Evolutionary conservation across 192 early-diverging fungal species (phyloP).

Genomic region (Umbelopsis ramanniana): DNA sequence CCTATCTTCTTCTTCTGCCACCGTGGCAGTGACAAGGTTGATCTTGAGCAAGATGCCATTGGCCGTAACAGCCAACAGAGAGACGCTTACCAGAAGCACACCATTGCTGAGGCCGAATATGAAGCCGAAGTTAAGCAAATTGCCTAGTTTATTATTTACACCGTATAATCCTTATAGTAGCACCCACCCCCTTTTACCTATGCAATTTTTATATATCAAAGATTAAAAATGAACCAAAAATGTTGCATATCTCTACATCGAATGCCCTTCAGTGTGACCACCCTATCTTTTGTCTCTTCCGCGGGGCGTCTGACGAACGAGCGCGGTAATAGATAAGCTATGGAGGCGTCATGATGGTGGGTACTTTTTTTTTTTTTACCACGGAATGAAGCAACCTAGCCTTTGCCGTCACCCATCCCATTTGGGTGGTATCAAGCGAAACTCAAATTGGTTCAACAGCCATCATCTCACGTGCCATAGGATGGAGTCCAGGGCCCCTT

Average conservation of each 20-base stretch:
- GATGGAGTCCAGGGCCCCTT: too few species aligned
- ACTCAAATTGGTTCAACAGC: too few species aligned
- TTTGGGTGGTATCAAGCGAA: too few species aligned
- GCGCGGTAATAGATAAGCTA: too few species aligned
- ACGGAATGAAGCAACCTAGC: too few species aligned
- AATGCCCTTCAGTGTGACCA: too few species aligned
- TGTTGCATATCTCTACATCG: not conserved
- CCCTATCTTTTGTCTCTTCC: too few species aligned
- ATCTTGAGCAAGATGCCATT: slow-evolving; percentile 39
- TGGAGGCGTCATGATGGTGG: too few species aligned
- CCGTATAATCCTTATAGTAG: not conserved
- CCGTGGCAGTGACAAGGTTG: slow-evolving; percentile 52
- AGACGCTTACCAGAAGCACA: slow-evolving; percentile 4
- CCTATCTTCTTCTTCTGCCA: slow-evolving; percentile 57
- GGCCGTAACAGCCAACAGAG: not conserved
- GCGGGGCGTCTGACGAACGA: too few species aligned
- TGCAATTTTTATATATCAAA: not conserved
- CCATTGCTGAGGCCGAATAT: slow-evolving; percentile 18
- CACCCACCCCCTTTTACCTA: not conserved
- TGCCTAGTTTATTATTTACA: not conserved
- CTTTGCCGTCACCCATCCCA: too few species aligned
- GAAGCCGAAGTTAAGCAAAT: slow-evolving; percentile 19
- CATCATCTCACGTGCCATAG: too few species aligned
- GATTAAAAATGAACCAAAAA: not conserved
- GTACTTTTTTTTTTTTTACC: too few species aligned